These are phyloP conservation scores for Triticum urartu DNA, from an alignment of 176 grass and related monocot genomes.

Conservation along the genomic window DNA sequence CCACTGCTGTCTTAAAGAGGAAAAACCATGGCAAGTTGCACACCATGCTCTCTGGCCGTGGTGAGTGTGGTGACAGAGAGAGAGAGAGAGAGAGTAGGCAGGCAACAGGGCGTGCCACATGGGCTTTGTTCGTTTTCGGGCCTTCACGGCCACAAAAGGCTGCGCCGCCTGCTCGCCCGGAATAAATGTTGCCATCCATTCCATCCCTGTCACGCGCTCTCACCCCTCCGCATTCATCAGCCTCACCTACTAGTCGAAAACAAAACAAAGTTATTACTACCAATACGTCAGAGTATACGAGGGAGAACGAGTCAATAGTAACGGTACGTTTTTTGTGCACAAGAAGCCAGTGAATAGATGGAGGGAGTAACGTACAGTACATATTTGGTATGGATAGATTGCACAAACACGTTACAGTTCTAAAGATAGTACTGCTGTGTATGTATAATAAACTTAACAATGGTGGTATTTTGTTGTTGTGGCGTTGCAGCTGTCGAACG, in stretches of 20 bases:
- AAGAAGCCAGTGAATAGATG: background rate
- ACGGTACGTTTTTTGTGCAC: background rate
- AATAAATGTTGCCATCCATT: slow-evolving; percentile 40
- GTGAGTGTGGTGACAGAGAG: background rate
- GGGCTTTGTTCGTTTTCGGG: slow-evolving; percentile 18
- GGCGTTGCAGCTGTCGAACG: slow-evolving; percentile 68
- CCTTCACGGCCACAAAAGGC: slow-evolving; percentile 42
- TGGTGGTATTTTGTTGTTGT: background rate
- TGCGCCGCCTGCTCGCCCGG: slow-evolving; percentile 39
- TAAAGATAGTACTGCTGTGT: background rate
- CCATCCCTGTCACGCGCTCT: background rate
- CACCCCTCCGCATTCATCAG: background rate
- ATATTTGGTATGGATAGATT: background rate
- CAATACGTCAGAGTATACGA: background rate
- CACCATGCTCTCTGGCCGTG: slow-evolving; percentile 16
- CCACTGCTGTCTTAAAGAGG: slow-evolving; percentile 5
- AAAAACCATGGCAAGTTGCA: slow-evolving; percentile 25
- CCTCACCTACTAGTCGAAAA: background rate
- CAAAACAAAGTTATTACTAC: background rate
- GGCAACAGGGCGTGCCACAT: slow-evolving; percentile 31
- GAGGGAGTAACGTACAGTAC: background rate
- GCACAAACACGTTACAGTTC: background rate
- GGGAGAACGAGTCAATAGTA: background rate
- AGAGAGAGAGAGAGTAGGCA: background rate
- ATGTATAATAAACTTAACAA: background rate